These are phyloP conservation scores for Coniochaeta hoffmannii DNA, from an alignment of 2,329 filamentous ascomycete species.

Conservation along the genomic window DNA sequence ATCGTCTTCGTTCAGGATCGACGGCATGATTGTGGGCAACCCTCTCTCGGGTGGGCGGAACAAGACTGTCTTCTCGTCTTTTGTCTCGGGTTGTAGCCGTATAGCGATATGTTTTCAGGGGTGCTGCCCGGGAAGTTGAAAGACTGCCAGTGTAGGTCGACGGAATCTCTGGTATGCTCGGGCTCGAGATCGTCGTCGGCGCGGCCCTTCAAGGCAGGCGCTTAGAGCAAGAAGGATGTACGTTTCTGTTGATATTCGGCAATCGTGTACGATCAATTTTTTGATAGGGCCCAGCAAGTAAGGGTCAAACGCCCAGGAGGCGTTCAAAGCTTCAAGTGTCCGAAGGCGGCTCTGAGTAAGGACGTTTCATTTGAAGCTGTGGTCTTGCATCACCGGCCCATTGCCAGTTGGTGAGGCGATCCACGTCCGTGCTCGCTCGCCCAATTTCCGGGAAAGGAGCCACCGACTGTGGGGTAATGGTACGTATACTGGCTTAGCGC, in stretches of 20 bases:
- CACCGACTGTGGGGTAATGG: background rate
- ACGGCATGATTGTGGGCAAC: slow-evolving; percentile 37
- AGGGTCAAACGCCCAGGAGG: background rate
- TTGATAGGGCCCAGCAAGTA: background rate
- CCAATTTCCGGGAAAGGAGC: background rate
- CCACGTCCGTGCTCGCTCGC: background rate
- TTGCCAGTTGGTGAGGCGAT: background rate
- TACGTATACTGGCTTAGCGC: background rate
- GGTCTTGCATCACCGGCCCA: background rate
- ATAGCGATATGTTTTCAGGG: too few species aligned
- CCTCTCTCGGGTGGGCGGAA: slow-evolving; percentile 4
- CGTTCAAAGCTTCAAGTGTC: background rate
- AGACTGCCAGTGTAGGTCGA: too few species aligned
- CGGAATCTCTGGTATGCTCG: background rate
- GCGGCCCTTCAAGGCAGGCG: background rate
- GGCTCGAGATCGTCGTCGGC: background rate
- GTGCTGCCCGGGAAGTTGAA: too few species aligned
- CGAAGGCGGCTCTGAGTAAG: background rate
- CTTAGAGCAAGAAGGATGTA: background rate
- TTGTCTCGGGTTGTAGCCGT: too few species aligned
- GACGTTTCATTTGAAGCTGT: background rate
- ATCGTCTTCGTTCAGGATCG: slow-evolving; percentile 80
- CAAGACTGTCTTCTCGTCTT: too few species aligned
- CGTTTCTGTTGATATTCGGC: background rate
- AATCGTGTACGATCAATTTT: background rate